Base-by-base conservation (phyloP, 345 rosid genomes). In the Erodium maritimum region DNA sequence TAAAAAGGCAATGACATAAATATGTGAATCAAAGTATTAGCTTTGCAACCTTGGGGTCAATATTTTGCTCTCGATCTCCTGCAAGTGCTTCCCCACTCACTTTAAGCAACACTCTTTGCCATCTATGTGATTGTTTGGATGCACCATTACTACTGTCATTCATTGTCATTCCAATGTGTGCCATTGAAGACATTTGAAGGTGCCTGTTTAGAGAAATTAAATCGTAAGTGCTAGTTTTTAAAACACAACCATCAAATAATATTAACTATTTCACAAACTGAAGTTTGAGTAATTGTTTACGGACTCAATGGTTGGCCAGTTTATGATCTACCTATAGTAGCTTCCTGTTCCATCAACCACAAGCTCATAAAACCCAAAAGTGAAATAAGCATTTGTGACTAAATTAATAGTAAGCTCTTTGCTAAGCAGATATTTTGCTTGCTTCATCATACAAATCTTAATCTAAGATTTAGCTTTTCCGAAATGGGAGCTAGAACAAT, bases 61-160 rank as follows among this genome's bases (percentile, higher is more conserved):
- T 88, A 57, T 88, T 88, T 68, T 91, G 95, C 14, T 60, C 21
- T 21, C 69, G 78, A 69, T 91, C 95, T 37, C 98, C 96, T 0
- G 96, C 95, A 62, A 91, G 96, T 61, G 96, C 99, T 83, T 91
- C 95, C 62, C 95, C 96, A 54, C 95, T 91, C 51, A 88, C 98
- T 80, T 91, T 91, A 62, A 91, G 98, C 76, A 88, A 81, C 61
- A 86, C 98, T 75, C 98, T 88, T 71, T 59, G 82, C 96, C 98
- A 91, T 71, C 74, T 91, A 70, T 65, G 66, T 50, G 95, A 75
- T 52, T 80, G 77, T 12, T 73, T 79, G 1, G 85, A 67, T 34
- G 71, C 59, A 48, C 72, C 75, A 18, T 45, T 60, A 37, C 45
- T 57, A 55, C 62, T 37, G 59, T 73, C 82, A 64, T 48, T 66